Conservation (phyloP, 177 flowering plant genomes). For the Vitis hybrid region DNA sequence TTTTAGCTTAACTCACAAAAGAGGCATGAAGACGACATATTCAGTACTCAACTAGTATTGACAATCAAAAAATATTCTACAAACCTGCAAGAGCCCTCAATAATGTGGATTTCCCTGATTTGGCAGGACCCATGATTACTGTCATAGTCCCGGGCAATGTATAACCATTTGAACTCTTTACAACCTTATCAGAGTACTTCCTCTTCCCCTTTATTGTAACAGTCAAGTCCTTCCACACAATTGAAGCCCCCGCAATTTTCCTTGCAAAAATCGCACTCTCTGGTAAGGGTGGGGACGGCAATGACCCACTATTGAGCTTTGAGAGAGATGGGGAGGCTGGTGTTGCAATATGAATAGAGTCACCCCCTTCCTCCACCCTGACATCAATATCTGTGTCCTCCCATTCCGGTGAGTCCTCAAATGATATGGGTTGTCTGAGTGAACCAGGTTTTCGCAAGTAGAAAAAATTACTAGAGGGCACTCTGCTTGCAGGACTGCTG, state of each 20-base stretch:
- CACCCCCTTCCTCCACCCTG: conserved; percentile 68
- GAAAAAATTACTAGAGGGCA: conserved; percentile 83
- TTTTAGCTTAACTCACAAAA: conserved; percentile 6
- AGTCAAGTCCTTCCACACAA: conserved; percentile 97
- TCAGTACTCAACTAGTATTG: not conserved
- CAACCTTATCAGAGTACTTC: conserved; percentile 84
- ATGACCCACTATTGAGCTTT: conserved; percentile 80
- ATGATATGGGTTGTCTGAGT: conserved; percentile 81
- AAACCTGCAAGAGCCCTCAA: conserved; percentile 91
- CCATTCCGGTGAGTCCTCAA: conserved; percentile 99
- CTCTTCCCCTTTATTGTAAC: conserved; percentile 89
- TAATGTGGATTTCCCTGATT: conserved; percentile 93
- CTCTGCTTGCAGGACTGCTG: conserved; percentile 84
- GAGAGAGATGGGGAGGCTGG: conserved; percentile 85
- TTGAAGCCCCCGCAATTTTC: conserved; percentile 78
- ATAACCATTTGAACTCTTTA: conserved; percentile 94
- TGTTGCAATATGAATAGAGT: conserved; percentile 60
- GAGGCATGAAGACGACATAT: not conserved
- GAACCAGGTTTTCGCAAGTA: conserved; percentile 89
- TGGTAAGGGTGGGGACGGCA: conserved; percentile 71
- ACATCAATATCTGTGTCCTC: conserved; percentile 86
- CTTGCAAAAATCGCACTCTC: conserved; percentile 56
- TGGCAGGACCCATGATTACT: conserved; percentile 98
- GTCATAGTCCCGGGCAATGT: conserved; percentile 97
- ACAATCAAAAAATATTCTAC: not conserved